phyloP scores from a whole-genome alignment of 306 rosid genomes.

The Pterocarpus santalinus region DNA sequence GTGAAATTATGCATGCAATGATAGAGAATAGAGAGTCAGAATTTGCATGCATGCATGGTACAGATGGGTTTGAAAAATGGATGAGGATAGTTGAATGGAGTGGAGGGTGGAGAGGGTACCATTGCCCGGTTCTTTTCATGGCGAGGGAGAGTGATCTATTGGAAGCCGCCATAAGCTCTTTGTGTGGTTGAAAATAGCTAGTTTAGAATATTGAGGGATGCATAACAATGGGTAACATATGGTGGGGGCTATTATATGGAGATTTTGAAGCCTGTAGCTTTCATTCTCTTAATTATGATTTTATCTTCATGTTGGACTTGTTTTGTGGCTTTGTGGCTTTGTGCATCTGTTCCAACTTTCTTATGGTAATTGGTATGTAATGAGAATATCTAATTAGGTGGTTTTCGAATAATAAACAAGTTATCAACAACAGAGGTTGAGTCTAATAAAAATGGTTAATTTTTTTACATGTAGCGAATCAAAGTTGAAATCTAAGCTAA shows the following conservation, averaged over 20 bases:
- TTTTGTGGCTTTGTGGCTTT: conserved; percentile 40
- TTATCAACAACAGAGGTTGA: no score
- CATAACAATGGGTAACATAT: conserved; percentile 18
- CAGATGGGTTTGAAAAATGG: not conserved
- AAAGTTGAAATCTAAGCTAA: no score
- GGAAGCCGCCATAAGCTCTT: conserved; percentile 59
- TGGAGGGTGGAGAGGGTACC: conserved; percentile 54
- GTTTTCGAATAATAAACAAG: no score
- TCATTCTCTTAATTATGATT: conserved; percentile 19
- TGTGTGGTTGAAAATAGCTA: not conserved
- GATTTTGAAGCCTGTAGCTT: conserved; percentile 34
- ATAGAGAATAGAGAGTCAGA: not conserved
- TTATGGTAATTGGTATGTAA: conserved; percentile 5
- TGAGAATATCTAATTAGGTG: no score
- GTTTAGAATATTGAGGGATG: not conserved
- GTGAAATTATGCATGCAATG: not conserved
- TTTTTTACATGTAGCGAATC: no score
- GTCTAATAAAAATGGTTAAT: no score
- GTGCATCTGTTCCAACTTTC: conserved; percentile 30
- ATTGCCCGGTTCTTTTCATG: conserved; percentile 93
- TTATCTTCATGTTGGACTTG: conserved; percentile 46
- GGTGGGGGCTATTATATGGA: conserved; percentile 38
- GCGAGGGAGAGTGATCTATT: conserved; percentile 64
- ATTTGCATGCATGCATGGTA: conserved; percentile 33
- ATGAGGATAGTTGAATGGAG: not conserved